phyloP scores from a whole-genome alignment of 225 moss, liverwort and hornwort species.

The Anthoceros angustus region DNA sequence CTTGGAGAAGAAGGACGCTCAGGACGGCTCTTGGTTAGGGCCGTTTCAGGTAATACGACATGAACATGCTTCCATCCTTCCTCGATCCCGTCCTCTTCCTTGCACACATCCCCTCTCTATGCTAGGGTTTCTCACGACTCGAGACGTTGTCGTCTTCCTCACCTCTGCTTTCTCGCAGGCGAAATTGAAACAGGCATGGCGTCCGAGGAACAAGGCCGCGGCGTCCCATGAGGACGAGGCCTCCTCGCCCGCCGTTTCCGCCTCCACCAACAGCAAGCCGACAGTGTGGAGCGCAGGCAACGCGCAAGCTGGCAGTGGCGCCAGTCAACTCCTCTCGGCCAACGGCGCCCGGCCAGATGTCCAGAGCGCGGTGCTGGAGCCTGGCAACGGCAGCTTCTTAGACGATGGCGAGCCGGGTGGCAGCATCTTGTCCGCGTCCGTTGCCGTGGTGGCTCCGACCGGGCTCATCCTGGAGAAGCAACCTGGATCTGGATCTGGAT shows the following conservation, averaged over 20 bases:
- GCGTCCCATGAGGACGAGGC: background rate
- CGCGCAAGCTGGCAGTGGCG: too few relatives aligned
- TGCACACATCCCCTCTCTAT: background rate
- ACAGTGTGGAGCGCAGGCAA: too few relatives aligned
- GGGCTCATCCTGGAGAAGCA: background rate
- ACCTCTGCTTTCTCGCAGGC: constrained; percentile 19
- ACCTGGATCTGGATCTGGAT: background rate
- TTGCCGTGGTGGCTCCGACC: background rate
- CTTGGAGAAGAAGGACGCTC: constrained; percentile 48
- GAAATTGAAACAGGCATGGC: constrained; percentile 74
- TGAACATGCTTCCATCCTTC: background rate
- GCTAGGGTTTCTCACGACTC: background rate
- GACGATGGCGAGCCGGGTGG: background rate
- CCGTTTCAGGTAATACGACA: constrained; percentile 46
- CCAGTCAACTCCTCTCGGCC: too few relatives aligned
- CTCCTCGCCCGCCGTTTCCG: background rate
- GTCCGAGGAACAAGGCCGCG: constrained; percentile 13
- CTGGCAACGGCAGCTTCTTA: background rate
- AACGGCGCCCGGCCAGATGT: background rate
- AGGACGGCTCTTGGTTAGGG: constrained; percentile 48
- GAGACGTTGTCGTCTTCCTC: background rate
- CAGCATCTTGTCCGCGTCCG: background rate
- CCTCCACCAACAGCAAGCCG: background rate
- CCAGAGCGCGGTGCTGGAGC: constrained; percentile 3
- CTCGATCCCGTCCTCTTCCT: too few relatives aligned